Conservation (phyloP, 192 early-diverging fungal genomes). For the Pilobolus umbonatus region DNA sequence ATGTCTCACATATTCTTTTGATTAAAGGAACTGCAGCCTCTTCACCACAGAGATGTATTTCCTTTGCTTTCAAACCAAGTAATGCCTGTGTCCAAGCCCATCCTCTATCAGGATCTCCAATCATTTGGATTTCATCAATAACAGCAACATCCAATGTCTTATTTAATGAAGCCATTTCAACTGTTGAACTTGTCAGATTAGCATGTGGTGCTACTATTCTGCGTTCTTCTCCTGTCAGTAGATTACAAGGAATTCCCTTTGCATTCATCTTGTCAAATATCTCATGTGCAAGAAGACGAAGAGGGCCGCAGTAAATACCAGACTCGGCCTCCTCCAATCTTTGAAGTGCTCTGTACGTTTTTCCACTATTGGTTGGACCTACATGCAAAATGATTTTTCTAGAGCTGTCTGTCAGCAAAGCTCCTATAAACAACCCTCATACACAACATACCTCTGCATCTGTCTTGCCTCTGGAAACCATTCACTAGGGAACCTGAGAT, state of each 20-base stretch:
- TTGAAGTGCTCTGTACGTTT: constrained; percentile 85
- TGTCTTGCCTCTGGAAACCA: constrained; percentile 72
- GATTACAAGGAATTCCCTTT: constrained; percentile 70
- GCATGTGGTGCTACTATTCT: constrained; percentile 44
- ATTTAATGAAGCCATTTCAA: constrained; percentile 81
- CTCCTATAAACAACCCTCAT: background rate
- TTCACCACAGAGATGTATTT: constrained; percentile 94
- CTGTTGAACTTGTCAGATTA: constrained; percentile 66
- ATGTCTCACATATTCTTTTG: constrained; percentile 57
- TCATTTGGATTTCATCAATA: constrained; percentile 98
- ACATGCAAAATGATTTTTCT: constrained; percentile 89
- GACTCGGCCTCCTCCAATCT: constrained; percentile 54
- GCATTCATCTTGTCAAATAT: constrained; percentile 80
- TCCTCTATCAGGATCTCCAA: constrained; percentile 76
- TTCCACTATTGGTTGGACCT: constrained; percentile 97
- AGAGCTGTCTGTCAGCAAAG: background rate
- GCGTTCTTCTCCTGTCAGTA: constrained; percentile 91
- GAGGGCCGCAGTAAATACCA: constrained; percentile 86
- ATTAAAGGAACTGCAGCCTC: constrained; percentile 78
- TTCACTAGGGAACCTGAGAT: constrained; percentile 75
- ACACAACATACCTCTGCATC: constrained; percentile 58
- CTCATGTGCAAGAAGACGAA: constrained; percentile 91
- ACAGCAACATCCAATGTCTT: constrained; percentile 74
- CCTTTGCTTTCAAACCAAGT: constrained; percentile 68
- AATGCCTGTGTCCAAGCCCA: constrained; percentile 96